phyloP scores from a whole-genome alignment of 2,329 filamentous ascomycete species.

The Albophoma yamanashiensis region DNA sequence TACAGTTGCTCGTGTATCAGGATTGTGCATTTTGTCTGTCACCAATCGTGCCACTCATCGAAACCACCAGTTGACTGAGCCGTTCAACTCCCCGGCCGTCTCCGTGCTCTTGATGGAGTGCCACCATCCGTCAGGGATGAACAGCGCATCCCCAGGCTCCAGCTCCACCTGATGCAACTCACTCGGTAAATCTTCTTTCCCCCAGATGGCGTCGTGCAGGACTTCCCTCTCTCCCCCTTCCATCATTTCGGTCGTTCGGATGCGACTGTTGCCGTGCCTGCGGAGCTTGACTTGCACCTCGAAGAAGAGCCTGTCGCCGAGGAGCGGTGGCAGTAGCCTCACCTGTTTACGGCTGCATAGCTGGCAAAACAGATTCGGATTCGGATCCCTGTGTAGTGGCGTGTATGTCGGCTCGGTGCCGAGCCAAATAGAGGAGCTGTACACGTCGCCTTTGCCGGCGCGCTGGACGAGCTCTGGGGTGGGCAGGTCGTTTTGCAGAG shows the following conservation, averaged over 20 bases:
- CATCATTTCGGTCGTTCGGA: conserved; percentile 90
- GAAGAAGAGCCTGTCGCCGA: conserved; percentile 55
- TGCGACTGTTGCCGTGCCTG: conserved; percentile 28
- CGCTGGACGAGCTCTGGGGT: conserved; percentile 51
- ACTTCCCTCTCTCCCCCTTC: conserved; percentile 56
- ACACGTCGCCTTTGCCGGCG: conserved; percentile 72
- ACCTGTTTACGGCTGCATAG: conserved; percentile 62
- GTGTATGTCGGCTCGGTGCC: conserved; percentile 81
- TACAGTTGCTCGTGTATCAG: neutral
- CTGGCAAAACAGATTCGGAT: conserved; percentile 87
- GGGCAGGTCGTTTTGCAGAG: conserved; percentile 55
- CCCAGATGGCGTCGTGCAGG: conserved; percentile 65
- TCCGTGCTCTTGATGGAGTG: conserved; percentile 30
- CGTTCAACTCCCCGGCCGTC: conserved; percentile 24
- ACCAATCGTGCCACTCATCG: conserved; percentile 14
- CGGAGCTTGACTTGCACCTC: conserved; percentile 31
- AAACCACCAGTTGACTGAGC: conserved; percentile 36
- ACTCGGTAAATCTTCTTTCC: conserved; percentile 14
- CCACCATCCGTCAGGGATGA: conserved; percentile 34
- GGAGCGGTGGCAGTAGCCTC: conserved; percentile 55
- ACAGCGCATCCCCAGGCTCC: conserved; percentile 34
- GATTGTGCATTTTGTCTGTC: conserved; percentile 11
- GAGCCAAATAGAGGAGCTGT: conserved; percentile 79
- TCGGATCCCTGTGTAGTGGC: conserved; percentile 84
- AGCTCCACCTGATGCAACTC: conserved; percentile 44